These are phyloP conservation scores for Myriosclerotinia duriaeana DNA, from an alignment of 2,329 filamentous ascomycete species.

Conservation along the genomic window DNA sequence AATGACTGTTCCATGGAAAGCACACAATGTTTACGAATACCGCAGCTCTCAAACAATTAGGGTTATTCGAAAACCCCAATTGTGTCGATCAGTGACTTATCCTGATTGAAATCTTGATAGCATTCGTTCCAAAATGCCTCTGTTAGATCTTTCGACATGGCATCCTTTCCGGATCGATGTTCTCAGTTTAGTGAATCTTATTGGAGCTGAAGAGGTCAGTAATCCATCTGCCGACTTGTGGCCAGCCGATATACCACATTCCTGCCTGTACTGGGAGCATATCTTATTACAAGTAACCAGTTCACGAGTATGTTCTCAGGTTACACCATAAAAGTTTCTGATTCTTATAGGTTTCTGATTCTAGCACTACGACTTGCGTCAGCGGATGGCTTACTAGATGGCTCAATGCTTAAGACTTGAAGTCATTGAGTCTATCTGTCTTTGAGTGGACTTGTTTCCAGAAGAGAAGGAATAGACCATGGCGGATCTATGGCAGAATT, in stretches of 20 bases:
- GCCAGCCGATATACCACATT: constrained; percentile 23
- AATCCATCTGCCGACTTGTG: constrained; percentile 22
- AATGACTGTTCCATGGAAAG: background rate
- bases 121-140: constrained; percentile 18
- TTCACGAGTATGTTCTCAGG: constrained; percentile 20
- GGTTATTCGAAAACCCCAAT: background rate
- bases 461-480: background rate
- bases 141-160: constrained; percentile 22
- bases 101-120: background rate
- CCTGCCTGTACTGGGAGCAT: constrained; percentile 26
- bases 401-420: constrained; percentile 22
- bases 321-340: constrained; percentile 25
- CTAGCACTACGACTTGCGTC: constrained; percentile 19
- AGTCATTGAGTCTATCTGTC: constrained; percentile 18
- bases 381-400: constrained; percentile 26
- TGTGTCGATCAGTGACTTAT: background rate
- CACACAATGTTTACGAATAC: background rate
- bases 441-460: constrained; percentile 16
- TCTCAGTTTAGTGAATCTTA: constrained; percentile 27
- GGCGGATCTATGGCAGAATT: constrained; percentile 10
- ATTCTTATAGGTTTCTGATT: constrained; percentile 27
- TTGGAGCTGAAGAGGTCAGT: constrained; percentile 27
- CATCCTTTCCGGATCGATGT: constrained; percentile 25
- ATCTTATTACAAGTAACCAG: constrained; percentile 23
- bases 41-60: background rate